phyloP scores from a whole-genome alignment of 495 filamentous ascomycete species.

The Tuber borchii region DNA sequence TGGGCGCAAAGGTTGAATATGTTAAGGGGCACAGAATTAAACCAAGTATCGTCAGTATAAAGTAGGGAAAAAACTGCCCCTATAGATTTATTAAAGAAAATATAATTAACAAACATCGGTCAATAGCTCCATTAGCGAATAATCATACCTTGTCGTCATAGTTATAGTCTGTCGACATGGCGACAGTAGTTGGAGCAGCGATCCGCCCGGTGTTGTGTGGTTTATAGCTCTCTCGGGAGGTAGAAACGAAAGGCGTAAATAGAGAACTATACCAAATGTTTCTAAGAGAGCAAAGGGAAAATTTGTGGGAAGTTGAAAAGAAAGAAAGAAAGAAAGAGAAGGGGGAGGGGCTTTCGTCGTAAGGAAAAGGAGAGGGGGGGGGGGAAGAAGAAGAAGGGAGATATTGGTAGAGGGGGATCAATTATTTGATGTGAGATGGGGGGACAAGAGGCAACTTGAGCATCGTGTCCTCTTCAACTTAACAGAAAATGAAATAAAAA shows the following conservation, averaged over 20 bases:
- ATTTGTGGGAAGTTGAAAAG: background rate
- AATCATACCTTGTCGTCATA: conserved; percentile 80
- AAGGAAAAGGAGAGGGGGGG: conserved; percentile 8
- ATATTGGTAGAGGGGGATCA: conserved; percentile 18
- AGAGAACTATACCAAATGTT: conserved; percentile 11
- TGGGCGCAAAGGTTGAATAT: conserved; percentile 53
- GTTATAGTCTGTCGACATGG: conserved; percentile 92
- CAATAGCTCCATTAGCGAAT: background rate
- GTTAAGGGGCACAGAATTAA: conserved; percentile 88
- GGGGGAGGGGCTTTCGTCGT: conserved; percentile 19
- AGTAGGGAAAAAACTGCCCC: conserved; percentile 98
- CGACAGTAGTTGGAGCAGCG: conserved; percentile 42
- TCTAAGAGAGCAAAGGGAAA: conserved; percentile 7
- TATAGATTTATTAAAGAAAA: conserved; percentile 42
- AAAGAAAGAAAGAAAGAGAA: conserved; percentile 15
- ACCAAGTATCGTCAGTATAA: conserved; percentile 81
- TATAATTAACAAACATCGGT: conserved; percentile 14
- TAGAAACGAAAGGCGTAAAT: background rate
- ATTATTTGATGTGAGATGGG: conserved; percentile 15
- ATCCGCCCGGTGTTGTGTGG: conserved; percentile 15
- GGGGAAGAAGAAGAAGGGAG: conserved; percentile 10
- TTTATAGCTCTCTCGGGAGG: conserved; percentile 9
- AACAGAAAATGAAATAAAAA: conserved; percentile 10
- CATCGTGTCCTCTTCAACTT: conserved; percentile 39
- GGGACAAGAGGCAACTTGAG: conserved; percentile 22